A percentile compares a stretch with the other conserved stretches of the same genome.
These are phyloP conservation scores for Russula brevipes DNA, from an alignment of 768 basidiomycete species.

Conservation along the genomic window DNA sequence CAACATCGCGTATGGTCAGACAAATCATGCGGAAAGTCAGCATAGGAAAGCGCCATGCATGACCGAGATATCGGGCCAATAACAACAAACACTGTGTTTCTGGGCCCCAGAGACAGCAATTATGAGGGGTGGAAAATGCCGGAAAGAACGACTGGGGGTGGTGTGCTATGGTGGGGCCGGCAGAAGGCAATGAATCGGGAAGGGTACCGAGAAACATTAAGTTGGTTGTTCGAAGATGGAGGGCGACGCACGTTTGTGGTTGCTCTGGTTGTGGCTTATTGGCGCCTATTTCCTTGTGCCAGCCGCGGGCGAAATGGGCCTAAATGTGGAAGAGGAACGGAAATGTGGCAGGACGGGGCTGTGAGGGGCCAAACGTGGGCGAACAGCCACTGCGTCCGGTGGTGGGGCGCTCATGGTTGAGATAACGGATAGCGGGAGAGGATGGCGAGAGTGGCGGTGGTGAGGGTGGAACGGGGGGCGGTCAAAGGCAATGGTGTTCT, in stretches of 20 bases:
- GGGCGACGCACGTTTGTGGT: constrained; percentile 7
- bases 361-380: constrained; percentile 4
- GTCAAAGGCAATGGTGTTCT: too few species aligned
- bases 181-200: constrained; percentile 5
- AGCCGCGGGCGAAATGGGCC: too few species aligned
- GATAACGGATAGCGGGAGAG: neutral
- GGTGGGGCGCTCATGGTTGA: neutral
- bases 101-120: neutral
- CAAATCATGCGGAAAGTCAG: neutral
- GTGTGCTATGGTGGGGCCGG: neutral
- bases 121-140: neutral
- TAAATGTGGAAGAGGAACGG: too few species aligned
- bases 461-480: neutral
- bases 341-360: neutral
- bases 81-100: neutral
- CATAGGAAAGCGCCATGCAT: neutral
- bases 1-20: neutral
- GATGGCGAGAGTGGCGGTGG: neutral
- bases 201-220: neutral
- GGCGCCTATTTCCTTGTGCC: too few species aligned
- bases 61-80: neutral
- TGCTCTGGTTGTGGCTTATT: too few species aligned
- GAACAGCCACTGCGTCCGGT: neutral
- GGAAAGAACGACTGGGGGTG: neutral
- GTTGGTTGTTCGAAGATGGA: neutral